Percentiles rank a stretch among this genome's conserved stretches.
These are phyloP conservation scores for Scedosporium aurantiacum DNA, from an alignment of 2,329 filamentous ascomycete species.

Conservation along the genomic window DNA sequence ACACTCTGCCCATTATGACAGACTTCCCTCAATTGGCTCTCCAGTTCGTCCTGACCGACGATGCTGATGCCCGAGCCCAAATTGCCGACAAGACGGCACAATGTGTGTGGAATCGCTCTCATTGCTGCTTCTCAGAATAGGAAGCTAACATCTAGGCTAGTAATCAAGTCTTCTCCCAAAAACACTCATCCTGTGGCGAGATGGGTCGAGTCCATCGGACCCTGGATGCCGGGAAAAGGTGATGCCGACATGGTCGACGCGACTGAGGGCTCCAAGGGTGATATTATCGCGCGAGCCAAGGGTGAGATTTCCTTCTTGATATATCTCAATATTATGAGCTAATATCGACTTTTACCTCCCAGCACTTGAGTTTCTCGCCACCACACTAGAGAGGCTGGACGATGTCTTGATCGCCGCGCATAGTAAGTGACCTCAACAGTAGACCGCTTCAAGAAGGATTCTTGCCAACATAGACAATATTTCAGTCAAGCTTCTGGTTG, in stretches of 20 bases:
- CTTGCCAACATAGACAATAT: background rate
- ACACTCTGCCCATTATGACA: slow-evolving; percentile 26
- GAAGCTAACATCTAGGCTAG: background rate
- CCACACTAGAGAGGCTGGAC: slow-evolving; percentile 38
- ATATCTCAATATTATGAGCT: background rate
- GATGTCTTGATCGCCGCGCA: slow-evolving; percentile 39
- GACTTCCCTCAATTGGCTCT: slow-evolving; percentile 41
- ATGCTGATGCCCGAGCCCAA: slow-evolving; percentile 26
- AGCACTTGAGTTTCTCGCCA: slow-evolving; percentile 47
- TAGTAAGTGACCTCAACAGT: slow-evolving; percentile 19
- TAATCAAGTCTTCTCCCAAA: slow-evolving; percentile 30
- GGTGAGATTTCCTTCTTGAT: slow-evolving; percentile 20
- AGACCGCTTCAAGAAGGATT: background rate
- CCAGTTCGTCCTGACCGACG: slow-evolving; percentile 42
- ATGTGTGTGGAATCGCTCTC: slow-evolving; percentile 17
- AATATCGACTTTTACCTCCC: slow-evolving; percentile 6
- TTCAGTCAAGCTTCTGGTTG: slow-evolving; percentile 33
- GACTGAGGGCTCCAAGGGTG: slow-evolving; percentile 31
- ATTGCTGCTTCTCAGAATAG: background rate
- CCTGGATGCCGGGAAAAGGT: slow-evolving; percentile 38
- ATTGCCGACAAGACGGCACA: slow-evolving; percentile 35
- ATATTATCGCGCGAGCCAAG: slow-evolving; percentile 43
- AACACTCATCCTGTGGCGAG: slow-evolving; percentile 36
- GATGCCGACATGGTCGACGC: slow-evolving; percentile 23
- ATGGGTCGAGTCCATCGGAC: slow-evolving; percentile 44